Percentiles rank a stretch among this genome's conserved stretches.
These are phyloP conservation scores for Tilletiopsis washingtonensis DNA, from an alignment of 1,284 basidiomycete species.

Conservation along the genomic window DNA sequence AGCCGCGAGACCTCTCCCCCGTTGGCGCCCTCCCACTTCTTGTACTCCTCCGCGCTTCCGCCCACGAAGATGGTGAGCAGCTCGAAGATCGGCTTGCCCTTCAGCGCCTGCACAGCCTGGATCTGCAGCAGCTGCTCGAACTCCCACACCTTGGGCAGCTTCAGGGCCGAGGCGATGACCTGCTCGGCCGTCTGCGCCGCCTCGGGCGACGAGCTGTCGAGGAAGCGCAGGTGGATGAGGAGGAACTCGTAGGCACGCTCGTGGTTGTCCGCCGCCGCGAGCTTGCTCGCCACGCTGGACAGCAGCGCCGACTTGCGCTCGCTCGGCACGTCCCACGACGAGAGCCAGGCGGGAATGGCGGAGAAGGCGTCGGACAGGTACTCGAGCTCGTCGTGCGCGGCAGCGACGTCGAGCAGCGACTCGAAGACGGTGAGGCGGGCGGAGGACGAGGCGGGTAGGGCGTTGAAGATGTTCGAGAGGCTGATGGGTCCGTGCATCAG, in stretches of 20 bases:
- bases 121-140: constrained; percentile 39
- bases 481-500: constrained; percentile 5
- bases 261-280: constrained; percentile 26
- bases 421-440: constrained; percentile 30
- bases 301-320: constrained; percentile 29
- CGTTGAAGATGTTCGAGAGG: constrained; percentile 44
- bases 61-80: constrained; percentile 40
- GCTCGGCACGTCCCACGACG: constrained; percentile 33
- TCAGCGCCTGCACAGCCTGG: constrained; percentile 22
- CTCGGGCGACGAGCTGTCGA: constrained; percentile 10
- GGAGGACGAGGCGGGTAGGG: constrained; percentile 23
- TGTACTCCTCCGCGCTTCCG: constrained; percentile 24
- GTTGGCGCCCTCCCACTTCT: constrained; percentile 14
- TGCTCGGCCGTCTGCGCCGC: constrained; percentile 26
- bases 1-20: constrained; percentile 17
- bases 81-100: constrained; percentile 20
- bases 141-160: constrained; percentile 39
- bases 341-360: constrained; percentile 36
- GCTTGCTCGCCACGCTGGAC: constrained; percentile 23
- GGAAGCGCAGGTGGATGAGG: constrained; percentile 37
- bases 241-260: constrained; percentile 37
- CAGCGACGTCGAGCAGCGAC: constrained; percentile 30
- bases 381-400: constrained; percentile 41
- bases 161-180: constrained; percentile 34
- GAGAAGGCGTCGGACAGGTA: constrained; percentile 28